phyloP scores from a whole-genome alignment of 2,329 filamentous ascomycete genomes.

The Grosmannia clavigera region DNA sequence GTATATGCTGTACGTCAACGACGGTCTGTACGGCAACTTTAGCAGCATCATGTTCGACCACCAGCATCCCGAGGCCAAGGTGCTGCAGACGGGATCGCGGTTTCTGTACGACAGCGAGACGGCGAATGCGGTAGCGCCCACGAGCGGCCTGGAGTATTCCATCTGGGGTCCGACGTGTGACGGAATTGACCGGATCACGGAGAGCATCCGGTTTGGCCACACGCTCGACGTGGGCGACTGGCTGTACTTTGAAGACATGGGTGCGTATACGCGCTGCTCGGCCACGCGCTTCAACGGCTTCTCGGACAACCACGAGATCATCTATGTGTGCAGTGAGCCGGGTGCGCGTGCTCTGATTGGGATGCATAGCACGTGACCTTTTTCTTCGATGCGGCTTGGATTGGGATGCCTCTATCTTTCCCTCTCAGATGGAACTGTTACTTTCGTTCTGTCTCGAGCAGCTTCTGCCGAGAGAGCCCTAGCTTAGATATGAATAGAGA shows the following conservation, averaged over 20 bases:
- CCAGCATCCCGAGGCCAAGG: slow-evolving; percentile 76
- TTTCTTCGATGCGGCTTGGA: too few species aligned
- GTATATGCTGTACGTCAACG: slow-evolving; percentile 97
- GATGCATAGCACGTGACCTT: background rate
- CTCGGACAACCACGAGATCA: slow-evolving; percentile 78
- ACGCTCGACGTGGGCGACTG: slow-evolving; percentile 87
- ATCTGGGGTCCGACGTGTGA: slow-evolving; percentile 98
- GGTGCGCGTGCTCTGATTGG: slow-evolving; percentile 63
- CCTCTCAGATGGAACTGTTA: background rate
- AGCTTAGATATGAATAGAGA: background rate
- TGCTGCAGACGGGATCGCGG: slow-evolving; percentile 52
- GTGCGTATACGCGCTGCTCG: slow-evolving; percentile 95
- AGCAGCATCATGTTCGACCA: slow-evolving; percentile 99
- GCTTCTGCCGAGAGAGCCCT: background rate
- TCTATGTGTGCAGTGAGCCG: slow-evolving; percentile 90
- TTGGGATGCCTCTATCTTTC: background rate
- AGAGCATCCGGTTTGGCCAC: slow-evolving; percentile 64
- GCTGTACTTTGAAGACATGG: slow-evolving; percentile 99
- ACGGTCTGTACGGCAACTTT: slow-evolving; percentile 96
- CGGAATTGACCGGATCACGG: slow-evolving; percentile 87
- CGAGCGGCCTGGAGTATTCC: slow-evolving; percentile 63
- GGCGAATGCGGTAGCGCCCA: slow-evolving; percentile 12
- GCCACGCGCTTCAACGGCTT: slow-evolving; percentile 98
- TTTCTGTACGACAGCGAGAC: slow-evolving; percentile 42
- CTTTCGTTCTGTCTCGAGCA: background rate